Base-by-base conservation (phyloP, 2,329 filamentous ascomycete genomes). In the Fusarium sp. region DNA sequence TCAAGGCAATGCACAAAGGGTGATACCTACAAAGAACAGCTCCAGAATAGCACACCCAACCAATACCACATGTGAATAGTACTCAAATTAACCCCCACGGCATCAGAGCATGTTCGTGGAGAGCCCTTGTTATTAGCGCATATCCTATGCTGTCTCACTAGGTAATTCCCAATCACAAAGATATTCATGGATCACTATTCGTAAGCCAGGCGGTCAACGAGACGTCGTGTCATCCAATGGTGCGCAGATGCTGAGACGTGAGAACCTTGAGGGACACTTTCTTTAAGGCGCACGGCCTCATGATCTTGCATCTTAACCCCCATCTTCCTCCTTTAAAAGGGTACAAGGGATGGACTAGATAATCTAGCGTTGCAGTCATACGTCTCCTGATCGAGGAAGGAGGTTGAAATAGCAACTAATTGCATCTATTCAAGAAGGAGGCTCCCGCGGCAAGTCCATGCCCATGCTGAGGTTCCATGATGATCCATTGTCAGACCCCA, bases 191-290 rank as follows among this genome's bases (percentile, higher is more conserved):
- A 49, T 34, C 34, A 19, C 22, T 43, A 65, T 65, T 70, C 67
- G 67, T 64, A 67, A 69, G 52, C 59, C 55, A 54, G 57, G 62
- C 62, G 66, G 66, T 57, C 65, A 62, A 60, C 31, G 43, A 61
- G 50, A 45, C 62, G 66, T 44, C 34, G 56, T 46, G 38, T 43
- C 39, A 55, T 59, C 72, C 70, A 74, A 74, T 73, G 43, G 56
- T 45, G 56, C 36, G 58, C 14, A 40, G 52, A 43, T 47, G 36
- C 56, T 49, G 60, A 66, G 46, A 63, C 58, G 57, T 66, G 73
- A 75, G 73, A 75, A 75, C 73, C 73, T 54, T 75, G 73, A 75
- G 67, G 72, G 73, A 69, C 69, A 75, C 52, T 26, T 55, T 47
- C 44, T 59, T 62, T 47, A 46, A 54, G 63, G 59, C 51, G 50